These are phyloP conservation scores for Malassezia brasiliensis DNA, from an alignment of 1,284 basidiomycete species.

Conservation along the genomic window DNA sequence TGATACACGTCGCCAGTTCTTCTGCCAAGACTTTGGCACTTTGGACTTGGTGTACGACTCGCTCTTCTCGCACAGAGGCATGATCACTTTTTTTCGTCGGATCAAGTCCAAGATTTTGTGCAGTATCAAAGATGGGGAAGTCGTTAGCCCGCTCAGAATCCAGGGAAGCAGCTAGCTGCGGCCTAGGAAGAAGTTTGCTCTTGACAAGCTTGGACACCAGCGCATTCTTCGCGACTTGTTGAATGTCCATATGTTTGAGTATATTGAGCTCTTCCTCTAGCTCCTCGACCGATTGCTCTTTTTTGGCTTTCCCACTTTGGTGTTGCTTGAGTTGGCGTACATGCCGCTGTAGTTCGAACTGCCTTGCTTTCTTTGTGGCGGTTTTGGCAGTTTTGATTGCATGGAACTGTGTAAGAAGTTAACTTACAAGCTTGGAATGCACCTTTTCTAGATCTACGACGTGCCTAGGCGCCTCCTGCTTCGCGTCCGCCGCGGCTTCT, in stretches of 20 bases:
- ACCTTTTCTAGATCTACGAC: background rate
- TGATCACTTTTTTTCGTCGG: background rate
- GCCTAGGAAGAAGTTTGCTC: conserved; percentile 5
- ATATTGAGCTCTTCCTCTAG: conserved; percentile 1
- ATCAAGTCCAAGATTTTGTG: background rate
- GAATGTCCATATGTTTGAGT: conserved; percentile 8
- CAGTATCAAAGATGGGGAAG: background rate
- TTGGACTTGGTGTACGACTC: conserved; percentile 10
- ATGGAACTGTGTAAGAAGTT: conserved; percentile 9
- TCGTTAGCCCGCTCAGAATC: background rate
- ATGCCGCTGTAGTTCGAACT: conserved; percentile 12
- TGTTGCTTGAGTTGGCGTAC: conserved; percentile 11
- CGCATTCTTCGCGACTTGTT: conserved; percentile 1
- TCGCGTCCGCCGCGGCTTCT: background rate
- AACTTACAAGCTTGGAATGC: conserved; percentile 3
- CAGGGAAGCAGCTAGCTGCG: background rate
- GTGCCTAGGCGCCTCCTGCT: background rate
- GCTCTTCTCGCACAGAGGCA: background rate
- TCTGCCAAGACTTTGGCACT: conserved; percentile 15
- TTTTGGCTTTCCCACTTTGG: background rate
- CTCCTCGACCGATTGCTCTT: too few species aligned
- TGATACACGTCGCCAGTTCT: background rate
- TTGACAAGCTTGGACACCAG: conserved; percentile 11
- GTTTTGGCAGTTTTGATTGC: conserved; percentile 1
- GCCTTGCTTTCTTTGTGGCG: conserved; percentile 9